Base-by-base conservation (phyloP, 2,329 filamentous ascomycete genomes). In the Plectosphaerella cucumerina region DNA sequence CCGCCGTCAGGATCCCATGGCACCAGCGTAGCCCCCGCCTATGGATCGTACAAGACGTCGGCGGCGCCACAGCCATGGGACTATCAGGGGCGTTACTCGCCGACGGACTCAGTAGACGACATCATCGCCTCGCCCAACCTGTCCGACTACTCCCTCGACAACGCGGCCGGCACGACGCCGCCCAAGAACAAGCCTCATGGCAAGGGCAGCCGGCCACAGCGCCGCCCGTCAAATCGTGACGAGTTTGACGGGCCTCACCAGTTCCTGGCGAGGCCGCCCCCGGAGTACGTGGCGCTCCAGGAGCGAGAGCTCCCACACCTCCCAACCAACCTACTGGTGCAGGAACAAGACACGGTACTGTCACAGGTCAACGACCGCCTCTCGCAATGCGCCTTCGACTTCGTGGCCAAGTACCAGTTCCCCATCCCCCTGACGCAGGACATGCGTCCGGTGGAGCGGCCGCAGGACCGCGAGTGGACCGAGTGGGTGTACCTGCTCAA, bases 401-500 rank as follows among this genome's bases (percentile, higher is more conserved):
- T 95, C 69, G 86, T 95, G 61, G 90, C 90, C 60, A 91, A 90
- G 70, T 94, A 94, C 67, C 89, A 93, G 69, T 95, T 95, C 65
- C 90, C 90, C 12, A 91, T 95, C 59, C 90, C 90, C 11, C 71
- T 94, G 61, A 89, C 90, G 51, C 82, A 87, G 67, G 88, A 93
- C 66, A 91, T 91, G 81, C 81, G 89, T 59, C 86, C 86, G 2
- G 78, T 92, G 49, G 84, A 87, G 65, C 75, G 84, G 44, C 84
- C 89, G 31, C 84, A 85, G 62, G 89, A 92, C 69, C 80, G 89
- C 55, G 90, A 94, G 68, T 95, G 90, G 90, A 93, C 89, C 44
- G 90, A 95, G 71, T 95, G 90, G 90, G 90, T 93, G 50, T 90
- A 92, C 67, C 80, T 95, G 52, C 76, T 95, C 59, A 94, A 94